Base-by-base conservation (phyloP, 352 stramenopile species). In the Aphanomyces euteiches region DNA sequence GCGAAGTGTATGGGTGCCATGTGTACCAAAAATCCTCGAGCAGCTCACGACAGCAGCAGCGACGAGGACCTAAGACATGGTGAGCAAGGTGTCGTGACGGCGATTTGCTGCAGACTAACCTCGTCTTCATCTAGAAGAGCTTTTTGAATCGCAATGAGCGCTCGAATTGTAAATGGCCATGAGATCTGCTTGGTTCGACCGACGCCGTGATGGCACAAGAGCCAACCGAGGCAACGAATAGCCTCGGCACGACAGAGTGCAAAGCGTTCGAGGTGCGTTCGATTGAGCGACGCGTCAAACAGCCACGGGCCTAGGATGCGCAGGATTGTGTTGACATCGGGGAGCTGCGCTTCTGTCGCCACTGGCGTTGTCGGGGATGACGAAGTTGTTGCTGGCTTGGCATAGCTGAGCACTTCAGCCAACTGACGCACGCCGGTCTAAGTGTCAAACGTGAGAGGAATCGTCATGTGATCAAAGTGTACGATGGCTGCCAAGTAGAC, bases 21-120 rank as follows among this genome's bases (percentile, higher is more conserved):
- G 93, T 37, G 90, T 77, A 10, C 81, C 78, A 72, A 95, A 93
- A 12, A 95, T 74, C 37, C 88, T 83, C 0, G 84, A 92, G 84
- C 87, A 95, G 74, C 91, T 95, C 74, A 81, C 91, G 3, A 95
- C 84, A 21, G 87, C 87, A 1, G 87, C 84, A 17, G 87, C 85
- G 40, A 79, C 80, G 58, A 93, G 34, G 5, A 70, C 64, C 64
- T 69, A 17, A 5, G 12, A 13, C 13, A 15, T 65, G 7, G 7
- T 59, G 21, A 40, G 4, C 7, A 12, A 17, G 54, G 5, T 10
- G 1, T 40, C 0, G 37, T 13, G 10, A 5, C 21, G 63, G 13
- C 47, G 8, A 15, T 19, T 3, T 92, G 28, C 28, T 28, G 28
- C 28, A 28, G 28, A 28, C 28, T 28, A 28, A 12, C 87, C 80